These are phyloP conservation scores for Cenchrus purpureus DNA, from an alignment of 176 grass and related monocot species.

Conservation along the genomic window DNA sequence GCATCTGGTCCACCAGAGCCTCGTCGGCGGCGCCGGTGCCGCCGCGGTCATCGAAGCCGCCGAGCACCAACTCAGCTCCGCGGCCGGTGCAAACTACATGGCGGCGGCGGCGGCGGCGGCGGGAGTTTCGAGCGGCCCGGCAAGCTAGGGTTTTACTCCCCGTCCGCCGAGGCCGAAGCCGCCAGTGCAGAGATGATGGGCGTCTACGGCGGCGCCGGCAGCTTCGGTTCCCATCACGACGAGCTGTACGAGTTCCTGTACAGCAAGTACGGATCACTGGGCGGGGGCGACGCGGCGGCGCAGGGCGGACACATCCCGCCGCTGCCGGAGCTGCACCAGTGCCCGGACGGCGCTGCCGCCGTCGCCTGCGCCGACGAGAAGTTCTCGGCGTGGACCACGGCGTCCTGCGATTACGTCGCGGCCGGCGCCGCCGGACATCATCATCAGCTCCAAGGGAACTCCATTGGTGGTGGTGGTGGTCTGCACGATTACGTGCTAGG, in stretches of 20 bases:
- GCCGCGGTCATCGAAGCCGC: not conserved
- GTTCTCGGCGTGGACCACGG: slow-evolving; percentile 42
- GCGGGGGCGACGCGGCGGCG: not conserved
- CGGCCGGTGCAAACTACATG: slow-evolving; percentile 37
- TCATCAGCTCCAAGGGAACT: slow-evolving; percentile 43
- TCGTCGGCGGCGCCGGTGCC: not conserved
- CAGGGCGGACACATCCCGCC: slow-evolving; percentile 35
- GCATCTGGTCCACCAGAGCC: slow-evolving; percentile 34
- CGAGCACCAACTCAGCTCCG: slow-evolving; percentile 25
- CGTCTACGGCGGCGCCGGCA: slow-evolving; percentile 23
- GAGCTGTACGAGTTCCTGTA: slow-evolving; percentile 62
- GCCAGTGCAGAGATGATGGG: not conserved
- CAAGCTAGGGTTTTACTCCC: slow-evolving; percentile 60
- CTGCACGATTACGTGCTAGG: slow-evolving; percentile 63
- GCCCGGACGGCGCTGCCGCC: slow-evolving; percentile 34
- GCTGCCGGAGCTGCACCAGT: slow-evolving; percentile 50
- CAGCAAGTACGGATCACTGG: slow-evolving; percentile 37
- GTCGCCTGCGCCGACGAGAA: slow-evolving; percentile 52
- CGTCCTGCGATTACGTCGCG: slow-evolving; percentile 53
- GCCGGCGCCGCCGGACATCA: not conserved
- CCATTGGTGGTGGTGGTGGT: not conserved
- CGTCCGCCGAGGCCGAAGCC: slow-evolving; percentile 29
- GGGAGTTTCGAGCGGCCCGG: slow-evolving; percentile 49
- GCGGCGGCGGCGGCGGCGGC: slow-evolving; percentile 29
- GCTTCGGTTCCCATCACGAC: slow-evolving; percentile 41